phyloP scores from a whole-genome alignment of 495 filamentous ascomycete species.

The Hypoxylon lienhwacheense region DNA sequence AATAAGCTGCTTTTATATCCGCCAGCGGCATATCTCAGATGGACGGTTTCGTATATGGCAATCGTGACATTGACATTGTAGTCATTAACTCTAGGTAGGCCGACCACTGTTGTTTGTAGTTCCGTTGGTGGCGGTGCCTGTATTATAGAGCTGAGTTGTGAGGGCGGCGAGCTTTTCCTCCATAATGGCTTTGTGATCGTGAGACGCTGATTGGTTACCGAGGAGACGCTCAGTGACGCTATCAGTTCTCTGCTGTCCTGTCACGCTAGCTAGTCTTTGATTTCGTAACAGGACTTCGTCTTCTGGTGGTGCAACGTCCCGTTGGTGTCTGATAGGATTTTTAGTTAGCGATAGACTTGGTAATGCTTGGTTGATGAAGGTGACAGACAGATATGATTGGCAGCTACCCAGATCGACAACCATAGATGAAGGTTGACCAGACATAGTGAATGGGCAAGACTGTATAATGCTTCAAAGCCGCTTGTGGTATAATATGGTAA shows the following conservation, averaged over 20 bases:
- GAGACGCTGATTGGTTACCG: not conserved
- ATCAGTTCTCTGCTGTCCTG: not conserved
- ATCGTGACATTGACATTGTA: conserved; percentile 1
- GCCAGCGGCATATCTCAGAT: not conserved
- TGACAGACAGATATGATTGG: conserved; percentile 16
- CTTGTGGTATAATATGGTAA: not conserved
- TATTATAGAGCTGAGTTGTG: not conserved
- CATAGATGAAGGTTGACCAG: conserved; percentile 4
- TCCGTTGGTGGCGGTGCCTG: not conserved
- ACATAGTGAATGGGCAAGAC: conserved; percentile 5
- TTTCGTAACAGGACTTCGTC: not conserved
- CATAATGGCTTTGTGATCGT: conserved; percentile 7
- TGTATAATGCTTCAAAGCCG: not conserved
- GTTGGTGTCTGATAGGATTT: not conserved
- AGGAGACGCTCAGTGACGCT: conserved; percentile 10
- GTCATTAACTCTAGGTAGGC: not conserved
- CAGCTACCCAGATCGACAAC: conserved; percentile 6
- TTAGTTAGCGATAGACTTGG: not conserved
- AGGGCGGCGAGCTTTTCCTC: not conserved
- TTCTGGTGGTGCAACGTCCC: not conserved
- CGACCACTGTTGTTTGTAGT: not conserved
- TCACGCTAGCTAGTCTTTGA: not conserved
- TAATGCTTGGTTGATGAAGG: not conserved
- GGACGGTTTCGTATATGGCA: not conserved
- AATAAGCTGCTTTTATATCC: not conserved